These are phyloP conservation scores for Thalassiosira hispida DNA, from an alignment of 352 stramenopile species.

Conservation along the genomic window DNA sequence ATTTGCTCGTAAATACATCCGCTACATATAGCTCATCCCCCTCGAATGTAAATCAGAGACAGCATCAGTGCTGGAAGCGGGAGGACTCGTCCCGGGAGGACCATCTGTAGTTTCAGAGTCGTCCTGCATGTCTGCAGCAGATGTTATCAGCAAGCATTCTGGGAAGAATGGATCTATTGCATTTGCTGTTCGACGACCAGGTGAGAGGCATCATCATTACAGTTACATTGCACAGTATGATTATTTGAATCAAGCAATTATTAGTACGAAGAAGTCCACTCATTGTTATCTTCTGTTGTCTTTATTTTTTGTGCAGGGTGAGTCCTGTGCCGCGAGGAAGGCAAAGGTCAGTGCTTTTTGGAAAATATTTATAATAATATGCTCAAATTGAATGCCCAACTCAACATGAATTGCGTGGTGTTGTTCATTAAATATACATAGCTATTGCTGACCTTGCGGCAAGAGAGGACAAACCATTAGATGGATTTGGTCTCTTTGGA, in stretches of 20 bases:
- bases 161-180: conserved; percentile 51
- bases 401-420: too few species aligned
- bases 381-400: not conserved
- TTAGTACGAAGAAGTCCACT: too few species aligned
- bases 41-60: conserved; percentile 47
- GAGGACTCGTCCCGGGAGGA: too few species aligned
- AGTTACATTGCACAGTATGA: not conserved
- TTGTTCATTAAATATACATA: not conserved
- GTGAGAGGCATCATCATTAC: conserved; percentile 10
- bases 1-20: not conserved
- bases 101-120: conserved; percentile 29
- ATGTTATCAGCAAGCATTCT: conserved; percentile 40
- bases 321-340: conserved; percentile 62
- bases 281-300: not conserved
- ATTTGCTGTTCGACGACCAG: conserved; percentile 55
- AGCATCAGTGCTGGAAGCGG: conserved; percentile 31
- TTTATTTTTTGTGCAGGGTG: conserved; percentile 33
- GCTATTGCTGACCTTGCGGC: conserved; percentile 53
- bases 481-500: conserved; percentile 66
- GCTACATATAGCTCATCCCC: conserved; percentile 35
- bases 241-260: not conserved
- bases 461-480: conserved; percentile 51
- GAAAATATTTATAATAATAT: not conserved
- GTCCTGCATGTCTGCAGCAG: conserved; percentile 31
- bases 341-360: conserved; percentile 27